Evolutionary conservation across 306 rosid species (phyloP), one percentile per base, ranked within the genome.

Genomic region (Sesbania bispinosa): DNA sequence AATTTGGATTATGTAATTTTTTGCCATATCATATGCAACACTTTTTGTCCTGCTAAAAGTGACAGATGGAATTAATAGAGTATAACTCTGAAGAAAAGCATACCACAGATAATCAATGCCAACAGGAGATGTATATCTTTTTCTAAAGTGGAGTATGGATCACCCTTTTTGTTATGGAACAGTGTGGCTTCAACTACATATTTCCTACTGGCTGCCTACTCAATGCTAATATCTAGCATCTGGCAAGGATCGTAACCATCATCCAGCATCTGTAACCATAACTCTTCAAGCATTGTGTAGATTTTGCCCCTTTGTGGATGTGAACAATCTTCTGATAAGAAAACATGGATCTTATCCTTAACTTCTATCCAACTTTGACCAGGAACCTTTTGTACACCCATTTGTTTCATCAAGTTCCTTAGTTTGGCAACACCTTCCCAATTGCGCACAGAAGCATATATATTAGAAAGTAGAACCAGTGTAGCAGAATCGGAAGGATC

Each of bases 401-500:
- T 80, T 61, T 80, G 89, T 80, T 68, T 85, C 88, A 91, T 88
- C 72, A 81, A 43, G 45, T 62, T 87, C 72, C 90, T 83, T 51
- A 85, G 39, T 66, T 60, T 80, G 16, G 96, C 88, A 32, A 91
- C 85, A 41, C 88, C 96, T 57, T 68, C 77, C 92, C 96, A 88
- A 51, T 60, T 61, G 2, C 92, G 82, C 6, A 83, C 84, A 71
- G 88, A 83, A 76, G 92, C 97, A 74, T 85, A 77, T 14, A 83
- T 80, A 69, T 83, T 88, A 46, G 79, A 86, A 19, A 91, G 90
- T 75, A 91, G 80, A 54, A 91, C 89, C 32, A 84, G 76, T 10
- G 88, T 87, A 55, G 96, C 87, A 41, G 92, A 85, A 76, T 88
- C 87, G 4, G 74, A 83, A 45, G 89, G 90, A 80, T 91, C 96